Conservation (phyloP, 2,329 filamentous ascomycete genomes). For the Coniella vitis region DNA sequence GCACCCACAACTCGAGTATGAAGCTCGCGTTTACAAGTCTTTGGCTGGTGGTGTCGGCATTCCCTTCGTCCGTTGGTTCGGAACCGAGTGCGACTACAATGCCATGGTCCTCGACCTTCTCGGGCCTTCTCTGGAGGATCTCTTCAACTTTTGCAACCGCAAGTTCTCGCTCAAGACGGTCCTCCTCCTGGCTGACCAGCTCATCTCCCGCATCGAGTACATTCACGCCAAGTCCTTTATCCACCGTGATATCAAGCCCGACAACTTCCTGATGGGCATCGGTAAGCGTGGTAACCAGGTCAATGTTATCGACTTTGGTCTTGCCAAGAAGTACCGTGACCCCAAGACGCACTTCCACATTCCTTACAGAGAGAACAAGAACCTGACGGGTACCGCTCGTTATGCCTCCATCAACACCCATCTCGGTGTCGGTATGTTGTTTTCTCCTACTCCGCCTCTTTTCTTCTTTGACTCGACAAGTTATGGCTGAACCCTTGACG, state of each 20-base stretch:
- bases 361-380: slow-evolving; percentile 99
- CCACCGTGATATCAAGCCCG: slow-evolving; percentile 98
- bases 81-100: slow-evolving; percentile 99
- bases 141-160: slow-evolving; percentile 99
- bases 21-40: slow-evolving; percentile 85
- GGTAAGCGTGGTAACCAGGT: slow-evolving; percentile 99
- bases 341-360: slow-evolving; percentile 99
- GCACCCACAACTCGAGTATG: slow-evolving; percentile 97
- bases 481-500: slow-evolving; percentile 21
- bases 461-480: background rate
- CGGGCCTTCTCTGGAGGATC: slow-evolving; percentile 89
- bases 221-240: slow-evolving; percentile 99
- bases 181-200: slow-evolving; percentile 89
- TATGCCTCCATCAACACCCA: slow-evolving; percentile 99
- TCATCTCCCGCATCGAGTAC: slow-evolving; percentile 98
- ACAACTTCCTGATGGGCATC: slow-evolving; percentile 99
- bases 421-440: slow-evolving; percentile 72
- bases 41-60: slow-evolving; percentile 96
- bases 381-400: slow-evolving; percentile 95
- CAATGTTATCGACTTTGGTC: slow-evolving; percentile 97
- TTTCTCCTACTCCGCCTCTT: background rate
- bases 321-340: slow-evolving; percentile 99
- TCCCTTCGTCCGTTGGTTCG: slow-evolving; percentile 98
- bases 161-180: slow-evolving; percentile 99
- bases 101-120: slow-evolving; percentile 98